Percentiles rank a stretch among this genome's conserved stretches.
phyloP scores from a whole-genome alignment of 345 rosid species.

The Dimocarpus longan region DNA sequence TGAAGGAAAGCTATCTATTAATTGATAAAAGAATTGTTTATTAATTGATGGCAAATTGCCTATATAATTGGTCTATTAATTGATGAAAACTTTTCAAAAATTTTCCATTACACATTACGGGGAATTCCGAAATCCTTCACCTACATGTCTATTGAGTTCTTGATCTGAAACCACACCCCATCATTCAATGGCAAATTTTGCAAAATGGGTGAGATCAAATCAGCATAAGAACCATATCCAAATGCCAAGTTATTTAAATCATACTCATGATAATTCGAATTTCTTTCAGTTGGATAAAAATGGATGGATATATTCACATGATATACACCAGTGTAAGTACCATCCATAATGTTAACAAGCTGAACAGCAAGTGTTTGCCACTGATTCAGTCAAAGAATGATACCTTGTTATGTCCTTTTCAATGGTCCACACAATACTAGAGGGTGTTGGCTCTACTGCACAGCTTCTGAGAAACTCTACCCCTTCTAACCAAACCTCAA shows the following conservation, averaged over 20 bases:
- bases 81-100: too few relatives aligned
- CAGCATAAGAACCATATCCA: slow-evolving; percentile 53
- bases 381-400: slow-evolving; percentile 58
- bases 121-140: slow-evolving; percentile 63
- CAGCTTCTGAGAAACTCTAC: slow-evolving; percentile 95
- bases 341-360: slow-evolving; percentile 66
- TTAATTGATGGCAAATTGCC: too few relatives aligned
- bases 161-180: slow-evolving; percentile 86
- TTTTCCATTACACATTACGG: too few relatives aligned
- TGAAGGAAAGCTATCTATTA: too few relatives aligned
- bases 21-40: too few relatives aligned
- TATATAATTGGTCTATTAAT: too few relatives aligned
- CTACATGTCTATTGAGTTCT: slow-evolving; percentile 43
- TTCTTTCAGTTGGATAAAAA: slow-evolving; percentile 53
- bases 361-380: slow-evolving; percentile 61
- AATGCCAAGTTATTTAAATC: slow-evolving; percentile 17
- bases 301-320: slow-evolving; percentile 65
- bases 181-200: slow-evolving; percentile 63
- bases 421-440: slow-evolving; percentile 76
- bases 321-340: slow-evolving; percentile 77
- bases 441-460: slow-evolving; percentile 79
- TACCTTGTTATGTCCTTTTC: slow-evolving; percentile 85
- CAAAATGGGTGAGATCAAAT: slow-evolving; percentile 77
- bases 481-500: slow-evolving; percentile 86
- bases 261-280: slow-evolving; percentile 9